Evolutionary conservation across 2,329 filamentous ascomycete genomes (phyloP).

Genomic region (Teratosphaeria nubilosa): DNA sequence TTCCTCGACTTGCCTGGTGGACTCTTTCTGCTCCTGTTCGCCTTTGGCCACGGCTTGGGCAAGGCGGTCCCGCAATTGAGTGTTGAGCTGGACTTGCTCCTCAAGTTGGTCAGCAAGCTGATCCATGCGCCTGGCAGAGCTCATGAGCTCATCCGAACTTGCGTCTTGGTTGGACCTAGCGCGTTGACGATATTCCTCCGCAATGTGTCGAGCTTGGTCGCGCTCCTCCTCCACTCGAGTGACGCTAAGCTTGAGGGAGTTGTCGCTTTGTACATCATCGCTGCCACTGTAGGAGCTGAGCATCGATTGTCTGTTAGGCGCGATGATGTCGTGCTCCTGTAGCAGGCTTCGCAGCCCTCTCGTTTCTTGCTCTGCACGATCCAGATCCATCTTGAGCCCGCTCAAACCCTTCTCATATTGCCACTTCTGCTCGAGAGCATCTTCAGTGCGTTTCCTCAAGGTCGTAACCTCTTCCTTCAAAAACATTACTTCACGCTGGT

Average conservation of each 20-base stretch:
- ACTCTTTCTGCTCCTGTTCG: slow-evolving; percentile 71
- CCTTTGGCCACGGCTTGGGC: slow-evolving; percentile 71
- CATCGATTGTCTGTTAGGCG: slow-evolving; percentile 47
- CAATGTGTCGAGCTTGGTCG: slow-evolving; percentile 59
- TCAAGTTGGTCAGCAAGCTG: slow-evolving; percentile 69
- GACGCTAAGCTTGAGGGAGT: slow-evolving; percentile 52
- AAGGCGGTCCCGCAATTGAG: slow-evolving; percentile 63
- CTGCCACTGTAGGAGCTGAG: neutral
- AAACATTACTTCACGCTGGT: slow-evolving; percentile 70
- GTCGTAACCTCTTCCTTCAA: slow-evolving; percentile 77
- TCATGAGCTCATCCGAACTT: slow-evolving; percentile 51
- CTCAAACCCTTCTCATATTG: slow-evolving; percentile 83
- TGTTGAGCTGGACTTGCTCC: slow-evolving; percentile 69
- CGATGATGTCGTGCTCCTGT: slow-evolving; percentile 70
- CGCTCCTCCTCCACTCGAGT: slow-evolving; percentile 60
- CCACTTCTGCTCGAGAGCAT: slow-evolving; percentile 92
- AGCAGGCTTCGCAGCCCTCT: slow-evolving; percentile 68
- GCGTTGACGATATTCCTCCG: slow-evolving; percentile 50
- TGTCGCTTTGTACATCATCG: slow-evolving; percentile 6
- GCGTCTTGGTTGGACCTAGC: slow-evolving; percentile 36
- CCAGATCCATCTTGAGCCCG: slow-evolving; percentile 90
- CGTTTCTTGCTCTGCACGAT: slow-evolving; percentile 90
- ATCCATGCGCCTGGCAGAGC: slow-evolving; percentile 68
- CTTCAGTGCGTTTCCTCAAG: slow-evolving; percentile 77
- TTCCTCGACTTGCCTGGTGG: slow-evolving; percentile 69